These are phyloP conservation scores for Globisporangium acanthophoron DNA, from an alignment of 352 stramenopile species.

Conservation along the genomic window DNA sequence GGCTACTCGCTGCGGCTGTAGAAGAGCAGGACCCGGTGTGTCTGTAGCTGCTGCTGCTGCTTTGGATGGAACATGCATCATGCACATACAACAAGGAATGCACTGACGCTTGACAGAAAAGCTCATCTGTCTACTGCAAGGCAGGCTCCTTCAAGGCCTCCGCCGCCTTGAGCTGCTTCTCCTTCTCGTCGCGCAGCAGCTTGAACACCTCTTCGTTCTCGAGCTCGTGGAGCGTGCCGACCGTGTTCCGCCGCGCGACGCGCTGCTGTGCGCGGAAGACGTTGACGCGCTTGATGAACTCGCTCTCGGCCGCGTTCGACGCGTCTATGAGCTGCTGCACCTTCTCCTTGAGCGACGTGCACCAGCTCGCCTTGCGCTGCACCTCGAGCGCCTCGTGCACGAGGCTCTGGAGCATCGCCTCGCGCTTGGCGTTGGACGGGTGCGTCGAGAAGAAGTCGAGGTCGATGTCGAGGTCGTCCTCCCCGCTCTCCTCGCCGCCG, in stretches of 20 bases:
- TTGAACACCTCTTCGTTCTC: conserved; percentile 60
- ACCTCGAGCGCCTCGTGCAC: conserved; percentile 38
- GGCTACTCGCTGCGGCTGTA: conserved; percentile 65
- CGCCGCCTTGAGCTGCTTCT: conserved; percentile 7
- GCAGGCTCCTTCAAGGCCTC: background rate
- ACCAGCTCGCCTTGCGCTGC: conserved; percentile 48
- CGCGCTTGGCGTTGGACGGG: conserved; percentile 55
- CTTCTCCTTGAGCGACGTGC: conserved; percentile 42
- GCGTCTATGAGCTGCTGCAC: conserved; percentile 38
- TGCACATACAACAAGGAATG: no score
- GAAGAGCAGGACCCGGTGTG: background rate
- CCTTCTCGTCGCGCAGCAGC: conserved; percentile 14
- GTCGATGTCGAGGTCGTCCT: conserved; percentile 25
- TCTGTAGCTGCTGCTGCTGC: no score
- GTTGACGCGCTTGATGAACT: conserved; percentile 35
- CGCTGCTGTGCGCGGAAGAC: conserved; percentile 17
- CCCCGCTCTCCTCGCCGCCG: conserved; percentile 15
- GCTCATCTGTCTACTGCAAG: background rate
- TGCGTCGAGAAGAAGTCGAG: conserved; percentile 58
- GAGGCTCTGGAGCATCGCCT: conserved; percentile 32
- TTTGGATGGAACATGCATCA: no score
- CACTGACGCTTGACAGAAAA: no score
- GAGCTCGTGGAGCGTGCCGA: conserved; percentile 46
- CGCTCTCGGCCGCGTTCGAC: conserved; percentile 20
- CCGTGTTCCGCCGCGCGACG: conserved; percentile 27